These are phyloP conservation scores for Rhodosporidiobolus odoratus DNA, from an alignment of 768 basidiomycete genomes.

Conservation along the genomic window DNA sequence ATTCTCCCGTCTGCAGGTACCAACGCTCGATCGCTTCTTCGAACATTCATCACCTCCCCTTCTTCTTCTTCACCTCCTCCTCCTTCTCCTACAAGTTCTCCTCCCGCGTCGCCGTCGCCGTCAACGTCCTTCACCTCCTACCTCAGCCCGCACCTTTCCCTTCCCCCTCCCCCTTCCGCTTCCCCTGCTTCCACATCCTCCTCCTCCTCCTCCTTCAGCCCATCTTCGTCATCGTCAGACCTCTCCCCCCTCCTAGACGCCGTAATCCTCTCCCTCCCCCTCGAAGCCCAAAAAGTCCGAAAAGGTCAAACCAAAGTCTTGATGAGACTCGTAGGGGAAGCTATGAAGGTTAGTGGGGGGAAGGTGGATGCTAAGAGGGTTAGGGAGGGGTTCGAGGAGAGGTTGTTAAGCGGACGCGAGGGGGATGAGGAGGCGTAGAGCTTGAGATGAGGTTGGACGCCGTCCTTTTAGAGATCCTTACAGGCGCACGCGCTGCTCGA, in stretches of 20 bases:
- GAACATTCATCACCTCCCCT: slow-evolving; percentile 51
- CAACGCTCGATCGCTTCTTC: slow-evolving; percentile 70
- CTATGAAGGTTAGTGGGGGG: slow-evolving; percentile 77
- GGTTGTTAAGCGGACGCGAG: slow-evolving; percentile 1
- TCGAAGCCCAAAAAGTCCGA: slow-evolving; percentile 61
- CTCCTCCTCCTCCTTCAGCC: slow-evolving; percentile 43
- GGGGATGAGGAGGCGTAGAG: too few species aligned
- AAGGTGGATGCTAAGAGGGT: slow-evolving; percentile 66
- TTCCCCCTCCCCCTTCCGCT: slow-evolving; percentile 47
- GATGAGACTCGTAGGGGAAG: slow-evolving; percentile 73
- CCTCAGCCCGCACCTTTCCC: too few species aligned
- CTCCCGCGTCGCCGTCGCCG: background rate
- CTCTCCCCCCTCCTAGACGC: slow-evolving; percentile 57
- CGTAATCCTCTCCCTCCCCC: slow-evolving; percentile 63
- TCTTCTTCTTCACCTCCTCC: background rate
- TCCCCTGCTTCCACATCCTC: slow-evolving; percentile 46
- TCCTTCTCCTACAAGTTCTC: slow-evolving; percentile 27
- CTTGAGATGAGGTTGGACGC: too few species aligned
- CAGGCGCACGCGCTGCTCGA: too few species aligned
- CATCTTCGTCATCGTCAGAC: slow-evolving; percentile 45
- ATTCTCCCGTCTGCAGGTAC: slow-evolving; percentile 54
- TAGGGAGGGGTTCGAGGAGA: slow-evolving; percentile 51
- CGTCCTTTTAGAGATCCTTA: too few species aligned
- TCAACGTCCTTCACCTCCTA: too few species aligned
- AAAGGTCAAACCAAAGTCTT: slow-evolving; percentile 70